Base-by-base conservation (phyloP, 1,284 basidiomycete genomes). In the Pascua guehoae region DNA sequence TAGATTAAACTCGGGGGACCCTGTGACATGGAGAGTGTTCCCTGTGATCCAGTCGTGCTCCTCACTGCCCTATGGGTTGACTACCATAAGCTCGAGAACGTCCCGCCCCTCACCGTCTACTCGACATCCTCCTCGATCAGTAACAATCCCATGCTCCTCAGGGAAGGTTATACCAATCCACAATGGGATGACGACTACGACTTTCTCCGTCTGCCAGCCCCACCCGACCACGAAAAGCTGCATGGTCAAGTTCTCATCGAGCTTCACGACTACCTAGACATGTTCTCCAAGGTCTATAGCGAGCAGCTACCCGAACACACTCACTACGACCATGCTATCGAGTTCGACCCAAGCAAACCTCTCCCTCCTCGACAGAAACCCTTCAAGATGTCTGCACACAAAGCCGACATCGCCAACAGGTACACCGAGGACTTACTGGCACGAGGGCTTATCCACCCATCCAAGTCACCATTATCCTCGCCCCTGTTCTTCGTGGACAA, bases 401-500 rank as follows among this genome's bases (percentile, higher is more conserved):
- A 40, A 5, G 76, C 72, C 5, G 69, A 32, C 24, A 32, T 32
- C 45, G 45, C 10, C 4, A 32, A 32, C 24, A 69, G 75, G n/a
- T 80, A 76, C 56, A 70, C 81, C 49, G 65, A 78, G 17, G 70
- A 77, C 45, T 75, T 79, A 47, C 71, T 81, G 0, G 73, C 0
- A 71, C 65, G 38, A 41, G 73, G 72, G 0, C 68, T 71, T 46
- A 74, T 77, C 38, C 49, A 56, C 8, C 59, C 54, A 2, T 76
- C 70, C 0, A 59, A 69, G 40, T 75, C 71, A 0, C 64, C 71
- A 4, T 61, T 64, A 41, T 70, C 38, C 16, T 63, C 80, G 0
- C 79, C 79, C 0, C 65, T 82, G 40, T 71, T 83, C 1, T 83
- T 83, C 57, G 73, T 80, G 37, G 71, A 73, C 49, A 82, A 82